Evolutionary conservation across 2,329 filamentous ascomycete genomes (phyloP), one percentile per base, ranked within the genome.

Genomic region (Microdochium bolleyi): DNA sequence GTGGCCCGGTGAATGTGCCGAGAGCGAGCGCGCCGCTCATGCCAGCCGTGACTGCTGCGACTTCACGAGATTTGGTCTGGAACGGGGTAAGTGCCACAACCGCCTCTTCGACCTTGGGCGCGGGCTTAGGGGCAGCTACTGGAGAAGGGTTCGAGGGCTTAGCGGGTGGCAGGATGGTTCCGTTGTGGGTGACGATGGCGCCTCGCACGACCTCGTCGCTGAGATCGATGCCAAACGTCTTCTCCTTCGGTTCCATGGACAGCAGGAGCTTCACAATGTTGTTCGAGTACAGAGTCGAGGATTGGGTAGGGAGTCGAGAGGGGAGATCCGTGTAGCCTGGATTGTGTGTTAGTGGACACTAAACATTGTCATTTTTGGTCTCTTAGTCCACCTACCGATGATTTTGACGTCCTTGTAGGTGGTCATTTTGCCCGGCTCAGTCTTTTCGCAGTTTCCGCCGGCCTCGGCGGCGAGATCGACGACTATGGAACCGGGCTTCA

Each of bases 201-300:
- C 89, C 88, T 32, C 91, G 84, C 7, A 94, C 88, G 24, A 96
- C 91, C 67, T 95, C 90, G 59, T 95, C 91, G 1, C 81, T 78
- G 3, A 95, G 74, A 60, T 95, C 88, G 48, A 95, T 77, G 8
- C 89, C 88, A 57, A 90, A 95, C 37, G 85, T 79, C 57, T 89
- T 90, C 2, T 90, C 84, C 54, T 86, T 80, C 1, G 89, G 88
- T 1, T 84, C 70, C 77, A 95, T 89, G 0, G 90, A 94, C 10
- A 96, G 76, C 25, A 95, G 73, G 53, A 92, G 87, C 65, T 95
- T 96, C 59, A 86, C 91, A 61, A 95, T 92, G 64, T 96, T 96
- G 77, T 95, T 96, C 2, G 89, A 94, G 69, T 95, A 96, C 21
- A 96, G 73, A 0, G 89, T 95, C 0, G 90, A 95, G 0, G 90